phyloP scores from a whole-genome alignment of 805 yeast species.

The Barnettozyma californica region DNA sequence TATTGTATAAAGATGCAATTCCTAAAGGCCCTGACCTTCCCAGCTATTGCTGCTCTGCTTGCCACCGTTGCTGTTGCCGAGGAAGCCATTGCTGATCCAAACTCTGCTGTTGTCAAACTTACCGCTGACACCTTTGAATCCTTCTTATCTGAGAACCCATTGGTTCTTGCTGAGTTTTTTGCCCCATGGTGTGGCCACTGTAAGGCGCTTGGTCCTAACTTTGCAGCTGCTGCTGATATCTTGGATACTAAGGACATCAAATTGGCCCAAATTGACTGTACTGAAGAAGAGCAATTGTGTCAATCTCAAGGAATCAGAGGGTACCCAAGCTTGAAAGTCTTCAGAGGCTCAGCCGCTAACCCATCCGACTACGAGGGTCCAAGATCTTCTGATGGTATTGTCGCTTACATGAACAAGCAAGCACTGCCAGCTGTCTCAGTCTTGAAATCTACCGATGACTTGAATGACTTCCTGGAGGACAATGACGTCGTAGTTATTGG shows the following conservation, averaged over 20 bases:
- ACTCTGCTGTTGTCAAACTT: conserved; percentile 83
- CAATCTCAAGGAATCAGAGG: conserved; percentile 64
- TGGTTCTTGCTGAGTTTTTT: conserved; percentile 81
- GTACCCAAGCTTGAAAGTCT: conserved; percentile 78
- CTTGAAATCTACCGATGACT: conserved; percentile 40
- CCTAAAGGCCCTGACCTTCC: conserved; percentile 27
- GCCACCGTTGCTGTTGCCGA: conserved; percentile 40
- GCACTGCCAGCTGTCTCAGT: conserved; percentile 69
- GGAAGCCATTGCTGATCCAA: conserved; percentile 70
- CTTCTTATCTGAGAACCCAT: conserved; percentile 65
- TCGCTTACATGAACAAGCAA: conserved; percentile 73
- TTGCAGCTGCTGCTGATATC: conserved; percentile 61
- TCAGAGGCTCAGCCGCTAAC: conserved; percentile 42
- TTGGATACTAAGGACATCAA: conserved; percentile 58
- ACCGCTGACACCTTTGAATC: conserved; percentile 58
- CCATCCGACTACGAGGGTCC: conserved; percentile 75
- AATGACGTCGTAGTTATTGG: conserved; percentile 50
- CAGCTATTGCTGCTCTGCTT: conserved; percentile 36
- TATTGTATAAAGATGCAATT: conserved; percentile 31
- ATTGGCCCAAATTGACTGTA: conserved; percentile 83
- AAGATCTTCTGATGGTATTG: conserved; percentile 76
- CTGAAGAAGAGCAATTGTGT: conserved; percentile 70
- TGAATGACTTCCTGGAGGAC: conserved; percentile 45
- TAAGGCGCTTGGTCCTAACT: conserved; percentile 81
- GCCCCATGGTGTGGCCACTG: conserved; percentile 99